Evolutionary conservation across 176 grass and related monocot genomes (phyloP).

Genomic region (Musa beccarii): DNA sequence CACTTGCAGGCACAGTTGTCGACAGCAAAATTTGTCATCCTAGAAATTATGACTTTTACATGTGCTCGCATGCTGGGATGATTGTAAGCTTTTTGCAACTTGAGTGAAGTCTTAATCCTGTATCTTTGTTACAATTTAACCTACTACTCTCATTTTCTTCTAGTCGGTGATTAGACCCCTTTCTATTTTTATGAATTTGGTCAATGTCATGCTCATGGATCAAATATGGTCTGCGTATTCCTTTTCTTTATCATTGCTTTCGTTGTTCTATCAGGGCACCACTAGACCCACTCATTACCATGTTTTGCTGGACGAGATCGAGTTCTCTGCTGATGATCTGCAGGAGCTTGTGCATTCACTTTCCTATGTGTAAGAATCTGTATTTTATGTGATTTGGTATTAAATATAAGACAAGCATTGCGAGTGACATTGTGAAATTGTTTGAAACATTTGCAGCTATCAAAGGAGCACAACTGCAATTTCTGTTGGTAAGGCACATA

Average conservation of each 20-base stretch:
- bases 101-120: not conserved
- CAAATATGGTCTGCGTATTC: too few species aligned
- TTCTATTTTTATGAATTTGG: too few species aligned
- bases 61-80: slow-evolving; percentile 80
- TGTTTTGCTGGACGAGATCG: slow-evolving; percentile 80
- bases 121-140: not conserved
- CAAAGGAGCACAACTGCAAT: slow-evolving; percentile 96
- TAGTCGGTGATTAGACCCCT: too few species aligned
- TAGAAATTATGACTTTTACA: slow-evolving; percentile 88
- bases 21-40: slow-evolving; percentile 84
- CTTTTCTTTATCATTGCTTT: not conserved
- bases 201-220: too few species aligned
- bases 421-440: not conserved
- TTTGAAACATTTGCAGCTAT: slow-evolving; percentile 40
- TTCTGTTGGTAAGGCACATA: slow-evolving; percentile 50
- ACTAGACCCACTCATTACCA: slow-evolving; percentile 86
- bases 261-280: slow-evolving; percentile 44
- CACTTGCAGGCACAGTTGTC: slow-evolving; percentile 62
- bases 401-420: too few species aligned
- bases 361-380: slow-evolving; percentile 63
- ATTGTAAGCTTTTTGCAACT: slow-evolving; percentile 45
- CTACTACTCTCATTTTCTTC: too few species aligned
- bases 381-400: not conserved
- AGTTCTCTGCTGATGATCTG: slow-evolving; percentile 57
- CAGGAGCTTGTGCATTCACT: slow-evolving; percentile 85